Evolutionary conservation across 169 alveolate genomes (phyloP), one percentile per base, ranked within the genome.

Genomic region (Eimeria praecox): DNA sequence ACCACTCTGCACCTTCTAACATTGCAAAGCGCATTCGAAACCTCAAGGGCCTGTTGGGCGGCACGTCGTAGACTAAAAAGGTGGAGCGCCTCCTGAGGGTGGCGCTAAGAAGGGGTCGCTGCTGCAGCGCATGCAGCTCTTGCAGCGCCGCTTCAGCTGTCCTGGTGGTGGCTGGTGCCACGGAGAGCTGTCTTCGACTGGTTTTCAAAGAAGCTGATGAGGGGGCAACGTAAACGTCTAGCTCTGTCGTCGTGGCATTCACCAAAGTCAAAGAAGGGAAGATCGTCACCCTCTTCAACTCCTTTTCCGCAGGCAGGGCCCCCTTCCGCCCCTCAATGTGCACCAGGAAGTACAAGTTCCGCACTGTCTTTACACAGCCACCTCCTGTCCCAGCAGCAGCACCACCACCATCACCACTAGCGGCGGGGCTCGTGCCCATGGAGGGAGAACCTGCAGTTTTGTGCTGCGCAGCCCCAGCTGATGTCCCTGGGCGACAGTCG

Each of bases 251-350:
- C 80, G 97, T 96, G 40, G 98, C 97, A 94, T 98, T 98, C 91
- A 98, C 97, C 77, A 98, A 93, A 64, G 97, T 97, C n/a, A 98
- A 95, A 54, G 98, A 98, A 20, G 99, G 99, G 87, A 95, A 97
- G 42, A 98, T 97, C 38, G 97, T 96, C 62, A 98, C 95, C 33
- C 97, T 97, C 38, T 95, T 96, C 87, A 97, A 71, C 52, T 98
- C 97, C 69, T 96, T 96, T 80, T 98, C 98, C 38, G 98, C 98
- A 22, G 99, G 99, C 82, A 98, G 77, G 5, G 98, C 97, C 88
- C 98, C 97, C 96, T 95, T 95, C 69, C 95, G 56, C 92, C 96
- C 94, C 54, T 95, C 97, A 52, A 97, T 97, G 46, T 97, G 82
- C 44, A 97, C 99, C 77, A 97, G 94, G 75, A 97, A 98, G 80